Base-by-base conservation (phyloP, 306 rosid species). In the Corylus avellana region DNA sequence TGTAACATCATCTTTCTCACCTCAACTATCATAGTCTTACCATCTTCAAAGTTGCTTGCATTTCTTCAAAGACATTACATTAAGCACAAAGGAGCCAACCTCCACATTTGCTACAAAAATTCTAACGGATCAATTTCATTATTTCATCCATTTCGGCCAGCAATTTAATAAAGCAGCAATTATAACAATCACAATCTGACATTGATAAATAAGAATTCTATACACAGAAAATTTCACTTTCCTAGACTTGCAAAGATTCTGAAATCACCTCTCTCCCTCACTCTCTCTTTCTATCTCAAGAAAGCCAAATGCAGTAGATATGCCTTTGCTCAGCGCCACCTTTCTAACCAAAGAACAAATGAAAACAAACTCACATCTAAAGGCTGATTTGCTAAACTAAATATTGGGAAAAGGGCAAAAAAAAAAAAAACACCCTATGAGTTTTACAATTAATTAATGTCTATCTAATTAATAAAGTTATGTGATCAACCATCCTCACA, bases 401-500 rank as follows among this genome's bases (percentile, higher is more conserved):
- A 79, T 46, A 76, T 59, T 70, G 69, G 57, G 70, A 46, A 74
- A 27, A 17, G 25, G 25, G 25, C 25, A 42, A 10, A 27, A 6
- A 32, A 17, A 61, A 22, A 64, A 57, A 62, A 48, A 77, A 47
- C 86, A 78, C 48, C 80, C 80, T 57, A 85, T 68, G 54, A 64
- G 59, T 78, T 80, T 82, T 77, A 54, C 76, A 70, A 35, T 74
- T 37, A 77, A 72, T 74, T 78, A 20, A 17, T 74, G 29, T 72
- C 85, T 84, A 85, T 70, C 81, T 83, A 84, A 54, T 62, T 72
- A 75, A 42, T 81, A 42, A 57, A 73, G 70, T 75, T 39, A 47
- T 66, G 18, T 73, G 71, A 47, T 82, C 85, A 93, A 73, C 86
- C 90, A 82, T 96, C 99, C 89, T 96, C 98, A 42, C 99, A 93